Evolutionary conservation across 139 green algal species (phyloP).

Genomic region (Micromonas pusilla): DNA sequence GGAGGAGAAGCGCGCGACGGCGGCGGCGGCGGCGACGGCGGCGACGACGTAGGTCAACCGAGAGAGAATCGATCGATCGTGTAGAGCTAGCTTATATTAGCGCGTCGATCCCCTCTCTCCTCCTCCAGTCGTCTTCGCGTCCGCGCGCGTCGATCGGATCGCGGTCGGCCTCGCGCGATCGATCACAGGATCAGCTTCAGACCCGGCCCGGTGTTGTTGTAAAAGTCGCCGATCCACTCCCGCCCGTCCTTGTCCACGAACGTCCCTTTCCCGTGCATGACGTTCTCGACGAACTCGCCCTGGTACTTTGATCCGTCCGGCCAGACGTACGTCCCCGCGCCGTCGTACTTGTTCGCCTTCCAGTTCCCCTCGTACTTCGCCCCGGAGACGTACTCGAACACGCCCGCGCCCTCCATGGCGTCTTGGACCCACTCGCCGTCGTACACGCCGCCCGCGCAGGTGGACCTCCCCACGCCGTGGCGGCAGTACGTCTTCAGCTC

Average conservation of each 20-base stretch:
- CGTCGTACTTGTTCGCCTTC: not conserved
- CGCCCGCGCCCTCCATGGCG: slow-evolving; percentile 36
- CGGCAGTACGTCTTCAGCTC: slow-evolving; percentile 25
- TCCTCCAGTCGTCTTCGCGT: too few species aligned
- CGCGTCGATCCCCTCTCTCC: too few species aligned
- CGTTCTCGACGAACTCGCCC: not conserved
- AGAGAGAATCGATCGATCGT: too few species aligned
- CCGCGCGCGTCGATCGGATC: too few species aligned
- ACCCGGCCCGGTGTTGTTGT: not conserved
- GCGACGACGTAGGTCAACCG: too few species aligned
- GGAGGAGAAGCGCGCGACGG: not conserved
- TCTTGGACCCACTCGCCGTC: slow-evolving; percentile 44
- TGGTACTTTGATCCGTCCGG: slow-evolving; percentile 16
- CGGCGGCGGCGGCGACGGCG: too few species aligned
- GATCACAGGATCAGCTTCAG: not conserved
- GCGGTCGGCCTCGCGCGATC: too few species aligned
- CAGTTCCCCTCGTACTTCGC: not conserved
- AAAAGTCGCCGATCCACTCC: not conserved
- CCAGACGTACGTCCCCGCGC: slow-evolving; percentile 2
- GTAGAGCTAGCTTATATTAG: too few species aligned
- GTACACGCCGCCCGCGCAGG: slow-evolving; percentile 36
- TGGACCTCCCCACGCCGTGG: slow-evolving; percentile 40
- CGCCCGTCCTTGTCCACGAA: slow-evolving; percentile 3
- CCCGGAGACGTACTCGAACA: not conserved
- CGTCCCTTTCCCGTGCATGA: not conserved